Conservation (phyloP, 495 filamentous ascomycete genomes). For the Hypomontagnella monticulosa region DNA sequence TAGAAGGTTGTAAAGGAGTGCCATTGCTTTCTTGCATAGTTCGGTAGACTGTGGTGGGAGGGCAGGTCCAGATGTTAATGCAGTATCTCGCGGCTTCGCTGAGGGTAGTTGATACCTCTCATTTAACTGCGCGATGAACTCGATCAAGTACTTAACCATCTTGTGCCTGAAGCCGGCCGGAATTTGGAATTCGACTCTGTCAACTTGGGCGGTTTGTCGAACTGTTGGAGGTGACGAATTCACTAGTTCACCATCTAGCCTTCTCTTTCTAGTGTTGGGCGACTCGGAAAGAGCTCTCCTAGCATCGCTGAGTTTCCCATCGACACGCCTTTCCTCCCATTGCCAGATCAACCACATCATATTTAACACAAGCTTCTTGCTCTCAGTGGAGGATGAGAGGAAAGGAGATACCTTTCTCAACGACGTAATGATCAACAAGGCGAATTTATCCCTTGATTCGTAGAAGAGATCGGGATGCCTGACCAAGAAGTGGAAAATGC, state of each 20-base stretch:
- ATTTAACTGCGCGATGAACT: slow-evolving; percentile 89
- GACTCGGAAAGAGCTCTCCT: slow-evolving; percentile 68
- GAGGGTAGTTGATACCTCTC: slow-evolving; percentile 82
- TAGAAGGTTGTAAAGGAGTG: slow-evolving; percentile 85
- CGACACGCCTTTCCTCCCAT: slow-evolving; percentile 87
- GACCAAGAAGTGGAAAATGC: slow-evolving; percentile 96
- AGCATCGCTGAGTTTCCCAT: slow-evolving; percentile 56
- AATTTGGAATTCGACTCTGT: slow-evolving; percentile 74
- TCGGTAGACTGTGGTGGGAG: slow-evolving; percentile 69
- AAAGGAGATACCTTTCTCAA: slow-evolving; percentile 87
- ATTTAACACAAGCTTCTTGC: slow-evolving; percentile 89
- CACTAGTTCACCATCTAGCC: slow-evolving; percentile 65
- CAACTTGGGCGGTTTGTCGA: slow-evolving; percentile 55
- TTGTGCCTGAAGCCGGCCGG: slow-evolving; percentile 71
- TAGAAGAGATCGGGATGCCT: slow-evolving; percentile 93
- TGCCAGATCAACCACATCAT: slow-evolving; percentile 88
- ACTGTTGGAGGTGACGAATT: slow-evolving; percentile 59
- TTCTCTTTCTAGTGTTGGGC: slow-evolving; percentile 78
- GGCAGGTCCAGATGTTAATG: slow-evolving; percentile 56
- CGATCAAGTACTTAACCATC: slow-evolving; percentile 91
- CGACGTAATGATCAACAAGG: slow-evolving; percentile 86
- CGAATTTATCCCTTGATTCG: slow-evolving; percentile 89
- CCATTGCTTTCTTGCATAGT: slow-evolving; percentile 83
- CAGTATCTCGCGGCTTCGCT: slow-evolving; percentile 67
- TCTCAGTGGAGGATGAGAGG: slow-evolving; percentile 88